A percentile compares a stretch with the other conserved stretches of the same genome.
These are phyloP conservation scores for Apiospora arundinis DNA, from an alignment of 2,329 filamentous ascomycete species.

Conservation along the genomic window DNA sequence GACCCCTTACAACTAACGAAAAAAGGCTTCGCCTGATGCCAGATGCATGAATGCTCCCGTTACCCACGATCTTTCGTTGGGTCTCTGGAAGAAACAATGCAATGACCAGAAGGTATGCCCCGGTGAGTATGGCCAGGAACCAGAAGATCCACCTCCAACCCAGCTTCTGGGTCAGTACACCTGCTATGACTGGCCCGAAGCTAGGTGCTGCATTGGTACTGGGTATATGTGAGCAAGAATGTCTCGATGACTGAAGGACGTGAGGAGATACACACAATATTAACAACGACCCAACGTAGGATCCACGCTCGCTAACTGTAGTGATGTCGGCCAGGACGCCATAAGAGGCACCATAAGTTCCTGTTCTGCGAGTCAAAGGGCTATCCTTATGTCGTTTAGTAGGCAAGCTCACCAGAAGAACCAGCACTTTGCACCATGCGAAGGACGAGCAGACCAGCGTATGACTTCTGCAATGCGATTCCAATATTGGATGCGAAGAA, in stretches of 20 bases:
- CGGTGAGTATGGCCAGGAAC: conserved; percentile 26
- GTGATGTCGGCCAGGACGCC: conserved; percentile 12
- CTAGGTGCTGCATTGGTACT: conserved; percentile 21
- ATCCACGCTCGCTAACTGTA: not conserved
- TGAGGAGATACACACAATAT: conserved; percentile 20
- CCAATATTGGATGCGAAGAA: conserved; percentile 29
- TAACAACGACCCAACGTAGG: not conserved
- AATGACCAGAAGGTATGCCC: conserved; percentile 21
- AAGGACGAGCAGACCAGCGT: conserved; percentile 25
- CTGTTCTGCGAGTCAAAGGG: not conserved
- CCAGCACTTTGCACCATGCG: conserved; percentile 29
- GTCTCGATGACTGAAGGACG: too few species aligned
- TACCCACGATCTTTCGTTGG: conserved; percentile 23
- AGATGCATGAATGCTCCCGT: conserved; percentile 21
- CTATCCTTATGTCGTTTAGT: conserved; percentile 32
- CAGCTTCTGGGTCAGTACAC: conserved; percentile 21
- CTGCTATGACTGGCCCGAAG: conserved; percentile 26
- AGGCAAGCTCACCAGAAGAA: conserved; percentile 25
- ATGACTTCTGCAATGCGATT: conserved; percentile 25
- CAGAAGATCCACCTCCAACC: conserved; percentile 27
- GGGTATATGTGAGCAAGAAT: not conserved
- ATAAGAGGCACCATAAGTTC: not conserved
- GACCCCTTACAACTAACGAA: not conserved
- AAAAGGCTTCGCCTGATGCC: not conserved
- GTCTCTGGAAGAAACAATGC: conserved; percentile 26